Evolutionary conservation across 2,329 filamentous ascomycete species (phyloP).

Genomic region (Penicillium sp.): DNA sequence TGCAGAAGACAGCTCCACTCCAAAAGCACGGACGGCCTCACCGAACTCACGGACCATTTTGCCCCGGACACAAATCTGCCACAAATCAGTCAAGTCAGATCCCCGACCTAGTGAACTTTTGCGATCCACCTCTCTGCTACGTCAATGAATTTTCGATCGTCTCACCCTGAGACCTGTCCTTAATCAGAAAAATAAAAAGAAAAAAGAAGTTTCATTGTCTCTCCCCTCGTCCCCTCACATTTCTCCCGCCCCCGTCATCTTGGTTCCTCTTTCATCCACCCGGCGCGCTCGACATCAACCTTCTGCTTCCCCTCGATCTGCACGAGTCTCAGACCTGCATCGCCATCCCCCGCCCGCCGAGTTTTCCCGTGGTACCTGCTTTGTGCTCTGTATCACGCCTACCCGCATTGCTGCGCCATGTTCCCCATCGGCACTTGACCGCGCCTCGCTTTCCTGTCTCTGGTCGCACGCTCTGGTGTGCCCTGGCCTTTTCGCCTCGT

Average conservation of each 20-base stretch:
- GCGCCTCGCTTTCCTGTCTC: not conserved
- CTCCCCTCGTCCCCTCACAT: not conserved
- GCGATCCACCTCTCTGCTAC: not conserved
- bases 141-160: constrained; percentile 1
- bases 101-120: not conserved
- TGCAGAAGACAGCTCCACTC: not conserved
- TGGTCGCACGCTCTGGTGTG: not conserved
- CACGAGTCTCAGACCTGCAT: constrained; percentile 7
- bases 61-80: constrained; percentile 4
- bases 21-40: constrained; percentile 16
- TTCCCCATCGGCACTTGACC: constrained; percentile 1
- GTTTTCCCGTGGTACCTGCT: constrained; percentile 8
- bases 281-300: constrained; percentile 4
- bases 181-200: too few relatives aligned
- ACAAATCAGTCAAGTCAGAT: too few relatives aligned
- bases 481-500: not conserved
- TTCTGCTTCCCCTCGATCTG: not conserved
- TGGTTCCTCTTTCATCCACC: not conserved
- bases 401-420: constrained; percentile 6
- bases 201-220: not conserved
- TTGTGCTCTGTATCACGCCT: constrained; percentile 1
- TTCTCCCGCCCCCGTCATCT: not conserved
- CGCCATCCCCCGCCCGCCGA: constrained; percentile 4
- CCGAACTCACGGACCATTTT: constrained; percentile 13
- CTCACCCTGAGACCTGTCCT: constrained; percentile 1